Conservation (phyloP, 768 basidiomycete species). For the Serendipita vermifera region DNA sequence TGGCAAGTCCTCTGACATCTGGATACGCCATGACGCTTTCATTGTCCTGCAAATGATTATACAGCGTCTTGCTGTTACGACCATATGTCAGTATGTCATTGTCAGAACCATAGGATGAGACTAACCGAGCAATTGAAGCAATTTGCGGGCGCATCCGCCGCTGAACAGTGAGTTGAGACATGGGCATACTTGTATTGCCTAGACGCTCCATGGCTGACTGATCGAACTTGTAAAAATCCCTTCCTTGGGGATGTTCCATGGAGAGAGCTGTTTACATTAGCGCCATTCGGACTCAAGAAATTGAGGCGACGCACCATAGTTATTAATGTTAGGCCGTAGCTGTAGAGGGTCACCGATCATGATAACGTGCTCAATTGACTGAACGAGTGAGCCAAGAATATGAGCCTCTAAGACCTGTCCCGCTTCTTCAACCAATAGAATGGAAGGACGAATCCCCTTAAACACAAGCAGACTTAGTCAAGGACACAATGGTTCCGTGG, state of each 20-base stretch:
- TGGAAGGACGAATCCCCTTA: slow-evolving; percentile 45
- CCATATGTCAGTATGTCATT: too few species aligned
- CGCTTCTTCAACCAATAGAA: slow-evolving; percentile 66
- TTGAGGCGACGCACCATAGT: slow-evolving; percentile 35
- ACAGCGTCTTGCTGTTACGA: slow-evolving; percentile 46
- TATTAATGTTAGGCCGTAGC: slow-evolving; percentile 54
- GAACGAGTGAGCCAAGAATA: slow-evolving; percentile 48
- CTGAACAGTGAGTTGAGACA: slow-evolving; percentile 62
- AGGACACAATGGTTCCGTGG: neutral
- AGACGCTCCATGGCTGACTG: slow-evolving; percentile 68
- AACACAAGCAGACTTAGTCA: neutral
- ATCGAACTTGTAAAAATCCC: slow-evolving; percentile 48
- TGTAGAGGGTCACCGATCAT: slow-evolving; percentile 72
- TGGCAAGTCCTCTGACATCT: slow-evolving; percentile 45
- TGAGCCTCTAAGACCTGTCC: slow-evolving; percentile 76
- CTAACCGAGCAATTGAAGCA: slow-evolving; percentile 45
- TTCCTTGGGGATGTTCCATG: slow-evolving; percentile 49
- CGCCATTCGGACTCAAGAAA: neutral
- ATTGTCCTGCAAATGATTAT: slow-evolving; percentile 48
- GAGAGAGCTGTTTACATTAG: slow-evolving; percentile 39
- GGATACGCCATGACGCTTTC: slow-evolving; percentile 38
- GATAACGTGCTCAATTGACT: slow-evolving; percentile 56
- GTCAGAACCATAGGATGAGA: slow-evolving; percentile 15
- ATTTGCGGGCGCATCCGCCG: slow-evolving; percentile 64
- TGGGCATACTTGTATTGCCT: slow-evolving; percentile 34